phyloP scores from a whole-genome alignment of 2,329 filamentous ascomycete genomes.

The Ascosphaera acerosa region DNA sequence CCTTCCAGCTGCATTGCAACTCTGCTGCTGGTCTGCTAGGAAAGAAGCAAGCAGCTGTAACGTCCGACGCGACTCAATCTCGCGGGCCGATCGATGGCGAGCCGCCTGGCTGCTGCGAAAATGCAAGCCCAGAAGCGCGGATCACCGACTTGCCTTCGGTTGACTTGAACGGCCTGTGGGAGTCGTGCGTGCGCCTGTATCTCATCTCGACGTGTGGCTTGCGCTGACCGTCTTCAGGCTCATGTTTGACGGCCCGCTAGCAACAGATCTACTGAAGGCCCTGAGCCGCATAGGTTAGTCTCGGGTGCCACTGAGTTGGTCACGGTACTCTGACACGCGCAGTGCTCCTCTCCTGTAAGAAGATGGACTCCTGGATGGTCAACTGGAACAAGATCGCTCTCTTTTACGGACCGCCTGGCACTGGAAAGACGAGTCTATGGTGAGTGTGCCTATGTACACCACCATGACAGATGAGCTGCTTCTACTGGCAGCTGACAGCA shows the following conservation, averaged over 20 bases:
- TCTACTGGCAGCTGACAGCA: background rate
- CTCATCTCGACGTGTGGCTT: background rate
- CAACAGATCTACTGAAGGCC: conserved; percentile 17
- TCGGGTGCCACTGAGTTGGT: too few relatives aligned
- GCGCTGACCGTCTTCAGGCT: conserved; percentile 10
- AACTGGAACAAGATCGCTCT: conserved; percentile 35
- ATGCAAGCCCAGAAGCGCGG: conserved; percentile 11
- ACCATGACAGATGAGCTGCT: background rate
- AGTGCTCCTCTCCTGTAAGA: conserved; percentile 12
- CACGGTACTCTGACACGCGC: conserved; percentile 1
- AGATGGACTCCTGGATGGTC: conserved; percentile 14
- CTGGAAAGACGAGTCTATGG: conserved; percentile 40
- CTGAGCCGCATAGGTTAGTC: conserved; percentile 18
- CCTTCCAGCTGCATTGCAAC: conserved; percentile 13
- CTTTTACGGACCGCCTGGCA: conserved; percentile 82
- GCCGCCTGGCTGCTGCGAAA: conserved; percentile 8
- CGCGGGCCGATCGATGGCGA: too few relatives aligned
- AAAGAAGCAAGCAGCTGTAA: conserved; percentile 5
- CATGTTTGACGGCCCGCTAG: conserved; percentile 19
- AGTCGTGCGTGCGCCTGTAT: conserved; percentile 12
- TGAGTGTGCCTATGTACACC: conserved; percentile 2
- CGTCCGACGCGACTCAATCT: too few relatives aligned
- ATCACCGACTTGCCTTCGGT: conserved; percentile 15
- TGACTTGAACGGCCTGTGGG: conserved; percentile 20
- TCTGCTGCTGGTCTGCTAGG: background rate